Base-by-base conservation (phyloP, 2,329 filamentous ascomycete genomes). In the Penicillium sclerotigenum region DNA sequence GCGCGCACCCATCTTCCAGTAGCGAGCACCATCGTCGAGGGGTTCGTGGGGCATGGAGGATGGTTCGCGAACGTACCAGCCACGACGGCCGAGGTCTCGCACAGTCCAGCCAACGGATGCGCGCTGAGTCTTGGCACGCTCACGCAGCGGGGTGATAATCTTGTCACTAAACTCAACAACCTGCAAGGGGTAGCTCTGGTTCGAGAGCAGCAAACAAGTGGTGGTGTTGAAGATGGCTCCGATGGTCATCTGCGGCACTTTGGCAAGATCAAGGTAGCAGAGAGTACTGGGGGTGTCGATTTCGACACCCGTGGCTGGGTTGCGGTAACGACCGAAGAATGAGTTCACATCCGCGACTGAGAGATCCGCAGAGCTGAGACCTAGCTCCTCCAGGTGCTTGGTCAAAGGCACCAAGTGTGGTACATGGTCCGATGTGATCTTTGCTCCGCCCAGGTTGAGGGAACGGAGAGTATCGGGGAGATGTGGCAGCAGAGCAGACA, bases 1-100 rank as follows among this genome's bases (percentile, higher is more conserved):
- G 65, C 85, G 83, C 47, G 89, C 89, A 31, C 90, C 90, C 87
- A 91, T 88, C 78, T 94, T 94, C 90, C 90, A 94, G 66, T 78
- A 76, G 31, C 86, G 79, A 45, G 77, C 73, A 1, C 85, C 85
- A 63, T 86, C 82, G 68, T 88, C 84, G 1, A 65, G 48, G 29
- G 56, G 58, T 52, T 63, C 62, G 47, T 62, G 60, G 45, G 66
- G 65, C 59, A 68, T 77, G 64, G 60, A 72, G 5, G 66, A 60
- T 5, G 75, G 76, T 52, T 77, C 74, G 11, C 79, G 73, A 31
- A 79, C 86, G 76, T 73, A 91, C 88, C 72, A 92, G 70, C 87
- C 88, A 82, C 70, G 83, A 41, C 87, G 83, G 57, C 87, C 87
- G 60, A 80, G 66, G 47, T 92, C 88, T 50, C 85, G 87, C 7